Evolutionary conservation across 1,139 yeast genomes (phyloP).

Genomic region (Protomyces gravidus): DNA sequence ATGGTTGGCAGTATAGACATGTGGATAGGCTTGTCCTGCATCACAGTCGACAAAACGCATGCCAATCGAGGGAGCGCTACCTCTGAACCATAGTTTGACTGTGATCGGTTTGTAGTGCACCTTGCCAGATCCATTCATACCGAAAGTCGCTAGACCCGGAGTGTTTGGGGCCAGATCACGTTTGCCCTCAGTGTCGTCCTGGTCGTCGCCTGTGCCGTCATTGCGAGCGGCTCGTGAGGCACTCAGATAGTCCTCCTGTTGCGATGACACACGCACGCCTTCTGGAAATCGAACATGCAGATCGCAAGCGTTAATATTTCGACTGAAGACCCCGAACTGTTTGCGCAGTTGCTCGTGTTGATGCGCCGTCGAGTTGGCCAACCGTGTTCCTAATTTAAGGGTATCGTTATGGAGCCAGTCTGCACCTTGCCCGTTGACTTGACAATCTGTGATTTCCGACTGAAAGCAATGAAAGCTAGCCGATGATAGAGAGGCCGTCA

Average conservation of each 20-base stretch:
- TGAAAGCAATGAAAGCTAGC: constrained; percentile 79
- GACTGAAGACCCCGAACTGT: constrained; percentile 34
- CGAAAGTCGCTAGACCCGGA: constrained; percentile 22
- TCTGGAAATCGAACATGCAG: constrained; percentile 69
- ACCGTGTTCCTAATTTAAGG: constrained; percentile 54
- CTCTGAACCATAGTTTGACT: constrained; percentile 62
- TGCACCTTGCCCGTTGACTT: constrained; percentile 57
- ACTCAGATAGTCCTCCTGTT: constrained; percentile 32
- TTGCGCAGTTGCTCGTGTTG: constrained; percentile 50
- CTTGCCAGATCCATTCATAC: constrained; percentile 5
- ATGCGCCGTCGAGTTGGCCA: constrained; percentile 31
- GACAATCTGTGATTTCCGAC: constrained; percentile 57
- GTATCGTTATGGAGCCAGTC: constrained; percentile 51
- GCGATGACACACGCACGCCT: constrained; percentile 49
- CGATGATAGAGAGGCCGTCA: constrained; percentile 54
- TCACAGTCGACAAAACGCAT: constrained; percentile 53
- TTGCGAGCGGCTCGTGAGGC: constrained; percentile 28
- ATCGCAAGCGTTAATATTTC: constrained; percentile 61
- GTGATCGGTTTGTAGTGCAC: constrained; percentile 62
- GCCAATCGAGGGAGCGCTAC: constrained; percentile 69
- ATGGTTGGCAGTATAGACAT: constrained; percentile 77
- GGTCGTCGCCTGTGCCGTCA: constrained; percentile 39
- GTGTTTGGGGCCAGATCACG: constrained; percentile 39
- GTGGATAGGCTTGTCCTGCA: constrained; percentile 54
- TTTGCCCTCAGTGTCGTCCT: constrained; percentile 41